Base-by-base conservation (phyloP, 108 stramenopile species). In the Pseudonitzschia multistriata region DNA sequence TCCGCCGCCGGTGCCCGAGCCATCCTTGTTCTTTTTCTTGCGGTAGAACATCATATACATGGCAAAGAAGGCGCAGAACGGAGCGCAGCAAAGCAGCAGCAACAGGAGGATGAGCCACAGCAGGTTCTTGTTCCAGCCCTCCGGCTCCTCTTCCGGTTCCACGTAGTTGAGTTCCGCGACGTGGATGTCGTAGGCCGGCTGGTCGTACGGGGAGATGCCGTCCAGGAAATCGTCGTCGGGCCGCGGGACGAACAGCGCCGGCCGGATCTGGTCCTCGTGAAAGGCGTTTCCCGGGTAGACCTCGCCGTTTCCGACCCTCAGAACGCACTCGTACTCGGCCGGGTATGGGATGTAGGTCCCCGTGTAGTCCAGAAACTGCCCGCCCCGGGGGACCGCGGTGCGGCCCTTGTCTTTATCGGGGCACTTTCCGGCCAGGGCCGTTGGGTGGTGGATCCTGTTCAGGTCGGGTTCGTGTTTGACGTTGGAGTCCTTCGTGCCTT, bases 271-370 rank as follows among this genome's bases (percentile, higher is more conserved):
- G 0, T 33, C 54, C 35, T 78, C 77, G 56, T 78, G 55, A 49
- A 71, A 78, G 45, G 64, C 70, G 49, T 49, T 47, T 0, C 71
- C 71, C 0, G 77, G 53, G 60, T 67, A 60, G 45, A 72, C 49
- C 21, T 73, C 59, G 48, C 59, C 72, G 13, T 75, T 69, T 29
- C 74, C 78, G 1, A 74, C 74, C 0, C 78, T 66, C 42, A 82
- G 49, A 0, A 78, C 63, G 42, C 81, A 82, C 66, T 82, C 81
- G 62, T 68, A 75, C 48, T 82, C 81, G 28, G 60, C 74, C 1
- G 73, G 72, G 4, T 50, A 65, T 0, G 69, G 77, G 27, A 82
- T 76, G 48, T 72, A 72, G 10, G 53, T 50, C 7, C 68, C 70
- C 35, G 70, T 49, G 17, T 77, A 77, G 65, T 56, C 59, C 31